phyloP scores from a whole-genome alignment of 345 rosid genomes.

The Melastoma malabathricum region DNA sequence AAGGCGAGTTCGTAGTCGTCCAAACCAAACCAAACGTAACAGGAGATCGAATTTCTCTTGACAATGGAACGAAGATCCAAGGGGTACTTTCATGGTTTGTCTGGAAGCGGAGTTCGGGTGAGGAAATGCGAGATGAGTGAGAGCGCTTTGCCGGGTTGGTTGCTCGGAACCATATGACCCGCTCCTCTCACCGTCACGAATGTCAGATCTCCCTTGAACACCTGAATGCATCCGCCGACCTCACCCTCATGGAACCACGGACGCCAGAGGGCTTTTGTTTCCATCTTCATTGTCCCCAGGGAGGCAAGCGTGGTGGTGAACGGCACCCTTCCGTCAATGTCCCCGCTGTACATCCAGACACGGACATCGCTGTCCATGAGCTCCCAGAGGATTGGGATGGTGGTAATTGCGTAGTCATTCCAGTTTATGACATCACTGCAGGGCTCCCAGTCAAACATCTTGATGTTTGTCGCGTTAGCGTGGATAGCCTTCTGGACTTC shows the following conservation, averaged over 20 bases:
- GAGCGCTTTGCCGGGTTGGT: constrained; percentile 64
- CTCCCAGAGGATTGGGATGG: constrained; percentile 44
- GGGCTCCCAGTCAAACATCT: constrained; percentile 46
- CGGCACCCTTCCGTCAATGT: constrained; percentile 73
- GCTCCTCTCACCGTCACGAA: constrained; percentile 76
- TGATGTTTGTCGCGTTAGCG: constrained; percentile 61
- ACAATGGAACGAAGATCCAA: too few relatives aligned
- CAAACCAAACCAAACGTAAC: too few relatives aligned
- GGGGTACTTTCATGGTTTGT: too few relatives aligned
- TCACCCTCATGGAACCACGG: constrained; percentile 61
- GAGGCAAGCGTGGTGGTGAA: constrained; percentile 71
- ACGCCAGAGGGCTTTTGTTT: constrained; percentile 50
- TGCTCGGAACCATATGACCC: constrained; percentile 88
- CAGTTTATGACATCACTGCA: constrained; percentile 42
- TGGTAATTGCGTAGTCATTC: constrained; percentile 53
- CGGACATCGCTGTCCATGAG: constrained; percentile 43
- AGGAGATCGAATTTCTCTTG: too few relatives aligned
- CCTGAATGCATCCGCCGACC: constrained; percentile 80
- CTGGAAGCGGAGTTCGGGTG: constrained; percentile 49
- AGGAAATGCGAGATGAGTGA: constrained; percentile 58
- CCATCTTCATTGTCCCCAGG: constrained; percentile 42
- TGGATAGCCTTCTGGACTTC: constrained; percentile 71
- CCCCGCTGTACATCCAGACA: constrained; percentile 85
- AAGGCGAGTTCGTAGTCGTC: too few relatives aligned
- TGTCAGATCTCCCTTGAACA: constrained; percentile 55